These are phyloP conservation scores for Fonsecaea erecta DNA, from an alignment of 2,329 filamentous ascomycete species.

Conservation along the genomic window DNA sequence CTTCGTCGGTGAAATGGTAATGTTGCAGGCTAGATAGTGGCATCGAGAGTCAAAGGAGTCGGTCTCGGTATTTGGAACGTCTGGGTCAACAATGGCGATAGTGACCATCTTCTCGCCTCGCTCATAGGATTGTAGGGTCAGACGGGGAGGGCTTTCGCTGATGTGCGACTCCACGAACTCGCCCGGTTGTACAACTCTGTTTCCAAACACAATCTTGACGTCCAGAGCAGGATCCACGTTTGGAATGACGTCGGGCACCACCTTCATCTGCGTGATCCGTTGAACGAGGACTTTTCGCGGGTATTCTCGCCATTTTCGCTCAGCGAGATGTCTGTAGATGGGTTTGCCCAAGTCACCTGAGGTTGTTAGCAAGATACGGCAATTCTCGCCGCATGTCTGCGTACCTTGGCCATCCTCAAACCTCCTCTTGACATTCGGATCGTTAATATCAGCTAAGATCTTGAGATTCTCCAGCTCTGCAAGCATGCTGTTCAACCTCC, in stretches of 20 bases:
- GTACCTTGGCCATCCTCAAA: constrained; percentile 90
- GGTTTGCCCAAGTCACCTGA: constrained; percentile 93
- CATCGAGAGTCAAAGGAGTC: constrained; percentile 80
- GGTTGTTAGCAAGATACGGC: constrained; percentile 34
- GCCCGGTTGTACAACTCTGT: constrained; percentile 72
- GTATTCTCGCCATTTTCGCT: constrained; percentile 85
- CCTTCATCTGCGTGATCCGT: constrained; percentile 81
- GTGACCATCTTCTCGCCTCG: constrained; percentile 79
- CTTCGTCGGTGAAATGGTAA: constrained; percentile 65
- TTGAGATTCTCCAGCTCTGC: constrained; percentile 77
- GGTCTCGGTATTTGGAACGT: constrained; percentile 77
- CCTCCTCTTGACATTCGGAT: constrained; percentile 87
- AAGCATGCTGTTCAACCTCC: constrained; percentile 70
- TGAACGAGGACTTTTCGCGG: constrained; percentile 79
- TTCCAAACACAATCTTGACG: constrained; percentile 79
- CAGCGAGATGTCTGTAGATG: constrained; percentile 88
- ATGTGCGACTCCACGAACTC: constrained; percentile 75
- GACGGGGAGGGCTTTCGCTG: constrained; percentile 73
- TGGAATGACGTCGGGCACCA: constrained; percentile 86
- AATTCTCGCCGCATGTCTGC: constrained; percentile 37
- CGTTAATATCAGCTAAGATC: constrained; percentile 91
- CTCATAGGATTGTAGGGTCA: constrained; percentile 86
- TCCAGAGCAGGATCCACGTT: constrained; percentile 77
- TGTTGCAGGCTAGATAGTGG: constrained; percentile 82
- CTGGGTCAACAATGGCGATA: constrained; percentile 83